These are phyloP conservation scores for Kluyveromyces aestuarii DNA, from an alignment of 805 yeast species.

Conservation along the genomic window DNA sequence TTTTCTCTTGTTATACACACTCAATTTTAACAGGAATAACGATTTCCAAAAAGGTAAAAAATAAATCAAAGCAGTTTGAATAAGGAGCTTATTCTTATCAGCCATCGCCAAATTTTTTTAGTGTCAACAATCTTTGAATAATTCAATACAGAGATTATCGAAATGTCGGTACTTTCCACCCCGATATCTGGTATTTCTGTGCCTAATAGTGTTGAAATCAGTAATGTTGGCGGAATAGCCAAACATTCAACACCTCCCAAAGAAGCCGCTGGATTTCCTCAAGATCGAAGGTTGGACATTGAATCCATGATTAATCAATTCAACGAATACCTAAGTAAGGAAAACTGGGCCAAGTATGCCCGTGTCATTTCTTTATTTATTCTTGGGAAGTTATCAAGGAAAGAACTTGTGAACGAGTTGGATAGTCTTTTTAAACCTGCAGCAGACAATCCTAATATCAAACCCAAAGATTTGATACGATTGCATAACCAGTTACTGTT, in stretches of 20 bases:
- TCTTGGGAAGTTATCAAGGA: slow-evolving; percentile 68
- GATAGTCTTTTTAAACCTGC: slow-evolving; percentile 38
- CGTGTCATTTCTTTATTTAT: slow-evolving; percentile 67
- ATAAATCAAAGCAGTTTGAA: not conserved
- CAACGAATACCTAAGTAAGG: slow-evolving; percentile 60
- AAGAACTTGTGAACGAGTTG: slow-evolving; percentile 56
- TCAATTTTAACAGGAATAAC: too few relatives aligned
- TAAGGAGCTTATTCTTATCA: not conserved
- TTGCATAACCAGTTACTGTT: slow-evolving; percentile 77
- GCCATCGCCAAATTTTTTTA: not conserved
- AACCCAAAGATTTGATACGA: slow-evolving; percentile 16
- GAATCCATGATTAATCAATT: slow-evolving; percentile 62
- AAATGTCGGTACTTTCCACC: slow-evolving; percentile 1
- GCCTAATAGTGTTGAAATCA: slow-evolving; percentile 3
- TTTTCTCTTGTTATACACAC: too few relatives aligned
- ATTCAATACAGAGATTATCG: not conserved
- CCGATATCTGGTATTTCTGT: slow-evolving; percentile 8
- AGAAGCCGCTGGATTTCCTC: not conserved
- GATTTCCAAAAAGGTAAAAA: too few relatives aligned
- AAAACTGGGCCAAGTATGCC: slow-evolving; percentile 78
- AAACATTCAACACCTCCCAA: slow-evolving; percentile 3
- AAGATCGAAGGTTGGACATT: slow-evolving; percentile 43
- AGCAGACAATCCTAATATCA: not conserved
- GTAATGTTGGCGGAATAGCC: not conserved
- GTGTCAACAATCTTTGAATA: not conserved